Base-by-base conservation (phyloP, 2,329 filamentous ascomycete genomes). In the Eutypa lata region DNA sequence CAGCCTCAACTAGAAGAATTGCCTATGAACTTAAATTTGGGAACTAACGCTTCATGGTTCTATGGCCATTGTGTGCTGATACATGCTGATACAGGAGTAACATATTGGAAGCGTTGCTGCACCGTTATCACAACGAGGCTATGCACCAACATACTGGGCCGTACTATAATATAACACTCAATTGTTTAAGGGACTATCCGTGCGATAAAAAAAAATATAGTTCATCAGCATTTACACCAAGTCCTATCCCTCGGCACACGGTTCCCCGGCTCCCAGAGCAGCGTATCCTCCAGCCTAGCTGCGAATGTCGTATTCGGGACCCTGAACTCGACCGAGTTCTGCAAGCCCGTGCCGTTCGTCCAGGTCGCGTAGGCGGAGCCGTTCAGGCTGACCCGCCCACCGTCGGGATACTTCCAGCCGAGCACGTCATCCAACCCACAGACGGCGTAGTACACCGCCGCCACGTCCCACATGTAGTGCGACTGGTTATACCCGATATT, bases 391-490 rank as follows among this genome's bases (percentile, higher is more conserved):
- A 50, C 56, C 11, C 50, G 52, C 3, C 56, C 56, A 13, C 50
- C 55, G 13, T 33, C 31, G 2, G 47, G 21, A 19, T 58, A 58
- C 48, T 56, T 56, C 52, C 54, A 54, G 24, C 24, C 16, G 38
- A 57, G 56, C 4, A 53, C 49, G 26, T 57, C 54, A 37, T 57
- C 56, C 2, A 57, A 43, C 2, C 54, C 54, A 22, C 56, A 58
- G n/a, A 55, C 54, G 10, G 56, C 54, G 18, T 58, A 58, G 26
- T 58, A 58, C 8, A 58, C 21, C 2, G 56, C 54, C 2, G 47
- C 50, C 14, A 40, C 54, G 18, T 58, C 56, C 56, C 56, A 58
- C 2, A 53, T 52, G 16, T 38, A 31, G 40, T 57, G 52, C 14
- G 31, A 42, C 19, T 47, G 21, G 33, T 33, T 37, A 35, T 53